Conservation (phyloP, 345 rosid genomes). For the Bretschneidera sinensis region DNA sequence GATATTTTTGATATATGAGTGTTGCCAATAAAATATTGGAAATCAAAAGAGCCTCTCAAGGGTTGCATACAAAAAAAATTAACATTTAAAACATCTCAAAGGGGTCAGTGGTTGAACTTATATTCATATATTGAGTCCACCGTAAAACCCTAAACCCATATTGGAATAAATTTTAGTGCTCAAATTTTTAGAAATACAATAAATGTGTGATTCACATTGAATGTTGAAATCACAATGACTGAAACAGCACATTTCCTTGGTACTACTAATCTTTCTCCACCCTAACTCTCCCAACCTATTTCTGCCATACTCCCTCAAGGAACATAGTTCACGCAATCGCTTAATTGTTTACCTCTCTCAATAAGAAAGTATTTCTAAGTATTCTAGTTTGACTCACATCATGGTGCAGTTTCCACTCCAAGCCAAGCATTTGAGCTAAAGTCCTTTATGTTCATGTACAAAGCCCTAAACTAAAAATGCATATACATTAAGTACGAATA, state of each 20-base stretch:
- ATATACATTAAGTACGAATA: no score
- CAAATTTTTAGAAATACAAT: background rate
- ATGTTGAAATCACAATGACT: background rate
- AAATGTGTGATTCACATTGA: background rate
- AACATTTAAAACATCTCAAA: no score
- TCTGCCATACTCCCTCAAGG: background rate
- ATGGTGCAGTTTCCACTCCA: background rate
- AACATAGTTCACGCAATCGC: no score
- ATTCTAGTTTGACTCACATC: background rate
- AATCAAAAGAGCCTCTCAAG: no score
- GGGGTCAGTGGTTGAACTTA: no score
- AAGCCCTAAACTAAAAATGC: background rate
- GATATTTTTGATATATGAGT: background rate
- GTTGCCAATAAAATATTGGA: no score
- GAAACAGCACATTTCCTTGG: background rate
- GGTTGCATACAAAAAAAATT: no score
- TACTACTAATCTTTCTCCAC: background rate
- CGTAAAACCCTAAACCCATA: no score
- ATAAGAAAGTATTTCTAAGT: no score
- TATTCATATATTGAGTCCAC: no score
- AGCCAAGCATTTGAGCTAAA: background rate
- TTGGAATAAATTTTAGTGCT: no score
- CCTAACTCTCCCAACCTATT: background rate
- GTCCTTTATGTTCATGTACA: background rate
- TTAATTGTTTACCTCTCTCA: no score